A percentile compares a stretch with the other conserved stretches of the same genome.
Evolutionary conservation across 352 stramenopile genomes (phyloP).

Genomic region (Globisporangium nagaii): DNA sequence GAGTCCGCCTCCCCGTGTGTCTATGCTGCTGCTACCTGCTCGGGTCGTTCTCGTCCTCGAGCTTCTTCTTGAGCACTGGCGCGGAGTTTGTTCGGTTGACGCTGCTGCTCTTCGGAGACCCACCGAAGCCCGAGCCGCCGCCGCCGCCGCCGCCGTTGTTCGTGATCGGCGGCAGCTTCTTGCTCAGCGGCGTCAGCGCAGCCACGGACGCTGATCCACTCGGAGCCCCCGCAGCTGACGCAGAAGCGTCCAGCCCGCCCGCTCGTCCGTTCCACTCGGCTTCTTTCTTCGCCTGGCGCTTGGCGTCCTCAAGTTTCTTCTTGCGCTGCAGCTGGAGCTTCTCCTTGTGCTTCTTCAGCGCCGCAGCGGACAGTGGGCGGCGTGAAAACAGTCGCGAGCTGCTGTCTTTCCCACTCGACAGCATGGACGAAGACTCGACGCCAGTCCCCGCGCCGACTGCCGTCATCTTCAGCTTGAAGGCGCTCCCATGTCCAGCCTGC

Average conservation of each 20-base stretch:
- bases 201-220: not conserved
- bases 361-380: conserved; percentile 44
- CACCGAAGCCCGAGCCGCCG: conserved; percentile 6
- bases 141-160: conserved; percentile 3
- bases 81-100: conserved; percentile 59
- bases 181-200: conserved; percentile 22
- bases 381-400: conserved; percentile 57
- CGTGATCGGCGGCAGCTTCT: conserved; percentile 65
- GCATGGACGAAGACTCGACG: conserved; percentile 12
- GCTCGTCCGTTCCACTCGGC: conserved; percentile 73
- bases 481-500: conserved; percentile 26
- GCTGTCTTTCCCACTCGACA: conserved; percentile 43
- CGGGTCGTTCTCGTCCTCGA: conserved; percentile 14
- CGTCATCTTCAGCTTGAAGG: conserved; percentile 59
- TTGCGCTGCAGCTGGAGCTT: conserved; percentile 54
- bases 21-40: not conserved
- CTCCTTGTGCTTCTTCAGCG: conserved; percentile 74
- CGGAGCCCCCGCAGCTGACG: conserved; percentile 15
- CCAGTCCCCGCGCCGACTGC: conserved; percentile 15
- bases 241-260: conserved; percentile 56
- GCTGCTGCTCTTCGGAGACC: conserved; percentile 11
- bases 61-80: conserved; percentile 56
- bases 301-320: conserved; percentile 58
- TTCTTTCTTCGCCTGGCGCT: conserved; percentile 57
- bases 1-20: not conserved